Evolutionary conservation across 2,329 filamentous ascomycete genomes (phyloP), one percentile per base, ranked within the genome.

Genomic region (Thielaviopsis punctulata): DNA sequence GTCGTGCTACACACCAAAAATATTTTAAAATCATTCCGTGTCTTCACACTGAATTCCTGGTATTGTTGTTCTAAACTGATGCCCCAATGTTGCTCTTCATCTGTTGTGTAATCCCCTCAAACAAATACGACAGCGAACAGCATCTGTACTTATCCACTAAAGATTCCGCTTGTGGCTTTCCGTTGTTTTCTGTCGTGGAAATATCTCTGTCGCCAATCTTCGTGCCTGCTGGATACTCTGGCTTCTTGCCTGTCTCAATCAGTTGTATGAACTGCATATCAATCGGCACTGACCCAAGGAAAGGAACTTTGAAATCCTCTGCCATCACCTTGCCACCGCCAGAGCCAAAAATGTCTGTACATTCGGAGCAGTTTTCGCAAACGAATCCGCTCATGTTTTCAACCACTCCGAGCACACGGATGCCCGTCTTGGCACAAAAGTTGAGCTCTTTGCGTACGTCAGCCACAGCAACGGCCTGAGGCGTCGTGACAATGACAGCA

Each of bases 341-440:
- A 52, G 85, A 89, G 49, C 83, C 87, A 64, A 98, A 98, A 49
- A 96, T 77, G 66, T 96, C 86, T 50, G 86, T 95, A 66, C 90
- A 93, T 64, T 95, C 88, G 48, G 76, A 77, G 65, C 80, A 84
- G 62, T 82, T 77, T 6, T 80, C 80, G 62, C 86, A 92, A n/a
- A 92, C 84, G 60, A 86, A 93, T 2, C 86, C 86, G 58, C 82
- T 83, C 92, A 98, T 96, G 64, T 98, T 98, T 69, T 98, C 92
- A 45, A 98, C 77, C 1, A 98, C 89, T 0, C 92, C 92, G 10
- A 96, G 71, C 33, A 93, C 79, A 2, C 75, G 72, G 48, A 95
- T 81, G 25, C 78, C 76, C 1, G 86, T 90, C 69, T 95, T 95
- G 49, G 72, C 72, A 67, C 89, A 95, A 63, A 95, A 95, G 64